A percentile compares a stretch with the other conserved stretches of the same genome.
Conservation (phyloP, 495 filamentous ascomycete genomes). For the Rhypophila decipiens region DNA sequence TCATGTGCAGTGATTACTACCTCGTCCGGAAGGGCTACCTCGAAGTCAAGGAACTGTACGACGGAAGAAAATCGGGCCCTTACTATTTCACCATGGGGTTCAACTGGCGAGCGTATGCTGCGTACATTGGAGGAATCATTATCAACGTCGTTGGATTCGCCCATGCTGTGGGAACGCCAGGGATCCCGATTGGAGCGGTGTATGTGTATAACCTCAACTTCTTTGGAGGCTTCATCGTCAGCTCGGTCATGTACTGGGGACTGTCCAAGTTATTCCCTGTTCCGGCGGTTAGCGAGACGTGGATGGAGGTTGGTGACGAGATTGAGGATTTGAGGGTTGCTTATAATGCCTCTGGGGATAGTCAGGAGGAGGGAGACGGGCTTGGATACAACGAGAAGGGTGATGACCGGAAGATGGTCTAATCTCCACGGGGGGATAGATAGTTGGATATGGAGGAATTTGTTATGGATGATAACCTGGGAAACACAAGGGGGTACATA, state of each 20-base stretch:
- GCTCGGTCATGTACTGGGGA: slow-evolving; percentile 57
- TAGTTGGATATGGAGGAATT: too few species aligned
- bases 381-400: too few species aligned
- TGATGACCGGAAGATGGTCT: too few species aligned
- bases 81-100: slow-evolving; percentile 73
- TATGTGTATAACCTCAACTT: slow-evolving; percentile 92
- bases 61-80: slow-evolving; percentile 54
- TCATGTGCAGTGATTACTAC: slow-evolving; percentile 89
- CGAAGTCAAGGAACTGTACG: slow-evolving; percentile 73
- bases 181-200: slow-evolving; percentile 69
- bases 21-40: slow-evolving; percentile 78
- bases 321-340: slow-evolving; percentile 45
- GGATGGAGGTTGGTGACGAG: slow-evolving; percentile 77
- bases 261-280: slow-evolving; percentile 66
- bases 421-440: too few species aligned
- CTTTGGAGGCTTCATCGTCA: slow-evolving; percentile 75
- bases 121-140: slow-evolving; percentile 79
- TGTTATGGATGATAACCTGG: too few species aligned
- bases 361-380: too few species aligned
- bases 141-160: slow-evolving; percentile 93
- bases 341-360: too few species aligned
- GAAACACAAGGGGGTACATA: too few species aligned
- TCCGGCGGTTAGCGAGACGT: slow-evolving; percentile 64
- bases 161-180: slow-evolving; percentile 62
- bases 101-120: slow-evolving; percentile 75